These are phyloP conservation scores for Teratosphaeria epicoccoides DNA, from an alignment of 2,329 filamentous ascomycete genomes.

Conservation along the genomic window DNA sequence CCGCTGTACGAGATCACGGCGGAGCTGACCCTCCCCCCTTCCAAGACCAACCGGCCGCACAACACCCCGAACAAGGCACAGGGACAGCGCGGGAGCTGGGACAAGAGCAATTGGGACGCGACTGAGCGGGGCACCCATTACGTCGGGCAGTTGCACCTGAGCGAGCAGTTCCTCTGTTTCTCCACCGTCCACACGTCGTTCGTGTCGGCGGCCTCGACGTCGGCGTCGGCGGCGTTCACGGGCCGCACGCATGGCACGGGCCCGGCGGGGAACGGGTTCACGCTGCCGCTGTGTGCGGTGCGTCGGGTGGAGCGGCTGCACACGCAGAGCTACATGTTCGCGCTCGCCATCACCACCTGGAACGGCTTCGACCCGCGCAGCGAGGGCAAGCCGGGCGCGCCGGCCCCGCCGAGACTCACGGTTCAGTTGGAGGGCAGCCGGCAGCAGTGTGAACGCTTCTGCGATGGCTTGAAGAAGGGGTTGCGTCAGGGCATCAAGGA, in stretches of 20 bases:
- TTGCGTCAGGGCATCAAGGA: conserved; percentile 78
- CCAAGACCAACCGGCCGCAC: conserved; percentile 35
- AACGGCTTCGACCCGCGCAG: conserved; percentile 50
- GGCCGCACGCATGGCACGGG: conserved; percentile 89
- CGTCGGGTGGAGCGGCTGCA: conserved; percentile 85
- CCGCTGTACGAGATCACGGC: conserved; percentile 94
- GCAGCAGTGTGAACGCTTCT: conserved; percentile 86
- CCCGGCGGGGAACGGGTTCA: conserved; percentile 91
- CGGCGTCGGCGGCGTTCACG: conserved; percentile 72
- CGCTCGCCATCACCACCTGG: conserved; percentile 90
- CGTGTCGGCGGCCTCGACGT: conserved; percentile 64
- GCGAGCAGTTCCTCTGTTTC: conserved; percentile 92
- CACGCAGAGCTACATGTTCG: conserved; percentile 85
- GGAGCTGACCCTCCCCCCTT: conserved; percentile 72
- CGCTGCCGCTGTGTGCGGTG: conserved; percentile 82
- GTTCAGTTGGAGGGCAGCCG: conserved; percentile 83
- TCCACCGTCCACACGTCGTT: conserved; percentile 89
- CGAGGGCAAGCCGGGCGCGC: conserved; percentile 38
- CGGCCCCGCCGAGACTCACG: conserved; percentile 75
- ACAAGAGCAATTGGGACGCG: conserved; percentile 51
- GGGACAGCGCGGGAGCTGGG: conserved; percentile 37
- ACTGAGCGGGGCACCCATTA: conserved; percentile 65
- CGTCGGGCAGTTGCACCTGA: conserved; percentile 82
- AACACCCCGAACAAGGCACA: conserved; percentile 6
- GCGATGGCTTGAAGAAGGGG: conserved; percentile 86